Evolutionary conservation across 192 early-diverging fungal species (phyloP).

Genomic region (Podila epigama): DNA sequence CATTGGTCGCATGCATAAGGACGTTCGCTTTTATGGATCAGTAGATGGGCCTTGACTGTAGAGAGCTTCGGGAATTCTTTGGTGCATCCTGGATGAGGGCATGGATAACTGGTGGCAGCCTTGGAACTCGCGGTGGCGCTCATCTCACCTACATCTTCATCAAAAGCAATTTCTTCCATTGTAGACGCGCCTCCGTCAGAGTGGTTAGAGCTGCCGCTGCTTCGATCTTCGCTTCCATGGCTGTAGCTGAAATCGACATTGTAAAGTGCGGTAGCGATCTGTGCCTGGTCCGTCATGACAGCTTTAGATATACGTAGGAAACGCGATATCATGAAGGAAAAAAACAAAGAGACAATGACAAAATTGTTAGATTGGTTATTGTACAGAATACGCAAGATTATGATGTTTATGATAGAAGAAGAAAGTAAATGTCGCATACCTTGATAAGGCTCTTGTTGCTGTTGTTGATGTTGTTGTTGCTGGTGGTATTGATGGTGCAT

Average conservation of each 20-base stretch:
- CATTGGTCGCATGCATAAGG: conserved; percentile 76
- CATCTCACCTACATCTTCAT: no score
- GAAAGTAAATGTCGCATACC: no score
- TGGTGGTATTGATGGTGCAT: background rate
- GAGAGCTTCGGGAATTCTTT: conserved; percentile 73
- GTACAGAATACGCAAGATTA: background rate
- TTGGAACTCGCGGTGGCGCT: background rate
- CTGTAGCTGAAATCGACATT: background rate
- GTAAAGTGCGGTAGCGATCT: no score
- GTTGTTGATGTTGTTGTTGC: background rate
- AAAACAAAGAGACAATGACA: no score
- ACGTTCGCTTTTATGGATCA: conserved; percentile 69
- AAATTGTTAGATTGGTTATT: background rate
- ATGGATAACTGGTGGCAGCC: background rate
- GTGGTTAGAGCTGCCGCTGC: background rate
- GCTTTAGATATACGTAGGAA: no score
- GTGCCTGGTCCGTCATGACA: no score
- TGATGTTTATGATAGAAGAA: background rate
- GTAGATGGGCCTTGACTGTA: conserved; percentile 73
- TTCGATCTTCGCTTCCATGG: no score
- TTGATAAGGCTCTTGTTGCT: background rate
- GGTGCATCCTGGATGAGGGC: conserved; percentile 51
- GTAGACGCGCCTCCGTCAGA: no score
- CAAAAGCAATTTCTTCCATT: no score
- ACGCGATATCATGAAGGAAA: no score